Evolutionary conservation across 495 filamentous ascomycete species (phyloP).

Genomic region (Talaromyces wortmannii): DNA sequence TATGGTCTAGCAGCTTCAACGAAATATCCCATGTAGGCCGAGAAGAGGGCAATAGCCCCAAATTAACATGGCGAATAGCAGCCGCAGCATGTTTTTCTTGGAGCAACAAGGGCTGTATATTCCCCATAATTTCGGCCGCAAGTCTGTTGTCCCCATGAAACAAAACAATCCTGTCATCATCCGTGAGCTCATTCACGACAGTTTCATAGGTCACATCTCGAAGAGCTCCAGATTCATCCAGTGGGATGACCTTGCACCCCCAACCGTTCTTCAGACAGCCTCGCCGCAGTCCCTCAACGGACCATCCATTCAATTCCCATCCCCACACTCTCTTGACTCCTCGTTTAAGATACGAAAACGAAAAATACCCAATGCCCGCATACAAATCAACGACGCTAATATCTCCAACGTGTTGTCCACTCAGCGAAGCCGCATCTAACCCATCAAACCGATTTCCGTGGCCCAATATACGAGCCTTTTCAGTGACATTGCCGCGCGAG

Average conservation of each 20-base stretch:
- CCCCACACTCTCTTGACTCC: slow-evolving; percentile 66
- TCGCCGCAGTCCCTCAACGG: slow-evolving; percentile 68
- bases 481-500: slow-evolving; percentile 76
- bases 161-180: slow-evolving; percentile 45
- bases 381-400: slow-evolving; percentile 73
- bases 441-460: slow-evolving; percentile 20
- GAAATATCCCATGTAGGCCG: slow-evolving; percentile 57
- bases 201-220: slow-evolving; percentile 7
- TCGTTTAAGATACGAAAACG: slow-evolving; percentile 68
- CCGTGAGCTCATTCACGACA: slow-evolving; percentile 15
- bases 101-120: slow-evolving; percentile 13
- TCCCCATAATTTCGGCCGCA: slow-evolving; percentile 41
- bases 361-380: slow-evolving; percentile 90
- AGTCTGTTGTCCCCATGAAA: slow-evolving; percentile 64
- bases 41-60: slow-evolving; percentile 72
- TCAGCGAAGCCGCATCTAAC: slow-evolving; percentile 18
- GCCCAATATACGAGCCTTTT: slow-evolving; percentile 69
- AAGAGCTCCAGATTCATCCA: slow-evolving; percentile 16
- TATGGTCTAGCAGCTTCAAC: slow-evolving; percentile 45
- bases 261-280: slow-evolving; percentile 66
- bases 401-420: slow-evolving; percentile 17
- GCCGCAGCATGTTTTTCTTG: slow-evolving; percentile 13
- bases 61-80: slow-evolving; percentile 64
- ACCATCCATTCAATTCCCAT: slow-evolving; percentile 89
- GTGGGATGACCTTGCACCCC: slow-evolving; percentile 42